Percentiles rank a stretch among this genome's conserved stretches.
phyloP scores from a whole-genome alignment of 495 filamentous ascomycete genomes.

The Tuber umbilicatum region DNA sequence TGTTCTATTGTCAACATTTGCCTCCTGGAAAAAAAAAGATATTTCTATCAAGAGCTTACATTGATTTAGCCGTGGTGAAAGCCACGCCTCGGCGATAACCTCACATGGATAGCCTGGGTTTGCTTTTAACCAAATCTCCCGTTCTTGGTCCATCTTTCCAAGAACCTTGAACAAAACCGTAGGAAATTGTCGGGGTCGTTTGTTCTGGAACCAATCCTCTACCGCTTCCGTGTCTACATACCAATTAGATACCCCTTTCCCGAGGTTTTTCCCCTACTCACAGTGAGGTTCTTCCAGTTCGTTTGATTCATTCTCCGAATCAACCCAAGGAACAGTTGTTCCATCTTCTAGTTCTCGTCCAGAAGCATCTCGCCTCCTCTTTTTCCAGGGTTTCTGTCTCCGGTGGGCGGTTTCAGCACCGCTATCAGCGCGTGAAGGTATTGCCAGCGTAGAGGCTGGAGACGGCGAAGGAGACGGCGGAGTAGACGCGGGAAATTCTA shows the following conservation, averaged over 20 bases:
- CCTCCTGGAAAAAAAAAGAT: not conserved
- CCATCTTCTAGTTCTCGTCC: not conserved
- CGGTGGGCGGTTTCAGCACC: not conserved
- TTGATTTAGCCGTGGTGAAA: conserved; percentile 28
- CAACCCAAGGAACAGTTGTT: not conserved
- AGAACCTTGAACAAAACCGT: conserved; percentile 28
- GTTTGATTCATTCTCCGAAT: not conserved
- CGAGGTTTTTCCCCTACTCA: not conserved
- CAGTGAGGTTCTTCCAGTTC: not conserved
- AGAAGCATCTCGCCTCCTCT: not conserved
- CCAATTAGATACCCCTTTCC: not conserved
- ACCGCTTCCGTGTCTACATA: conserved; percentile 19
- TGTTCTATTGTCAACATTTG: conserved; percentile 16
- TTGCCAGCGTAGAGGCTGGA: not conserved
- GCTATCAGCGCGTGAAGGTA: not conserved
- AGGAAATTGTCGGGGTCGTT: conserved; percentile 27
- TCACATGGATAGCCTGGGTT: conserved; percentile 15
- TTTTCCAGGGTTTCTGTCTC: not conserved
- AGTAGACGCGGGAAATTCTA: not conserved
- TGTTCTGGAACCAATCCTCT: conserved; percentile 28
- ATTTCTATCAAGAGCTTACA: conserved; percentile 5
- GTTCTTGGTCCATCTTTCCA: conserved; percentile 22
- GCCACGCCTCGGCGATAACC: conserved; percentile 22
- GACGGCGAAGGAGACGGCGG: not conserved
- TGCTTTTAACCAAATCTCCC: conserved; percentile 19